These are phyloP conservation scores for Alternaria novae-zelandiae DNA, from an alignment of 2,329 filamentous ascomycete species.

Conservation along the genomic window DNA sequence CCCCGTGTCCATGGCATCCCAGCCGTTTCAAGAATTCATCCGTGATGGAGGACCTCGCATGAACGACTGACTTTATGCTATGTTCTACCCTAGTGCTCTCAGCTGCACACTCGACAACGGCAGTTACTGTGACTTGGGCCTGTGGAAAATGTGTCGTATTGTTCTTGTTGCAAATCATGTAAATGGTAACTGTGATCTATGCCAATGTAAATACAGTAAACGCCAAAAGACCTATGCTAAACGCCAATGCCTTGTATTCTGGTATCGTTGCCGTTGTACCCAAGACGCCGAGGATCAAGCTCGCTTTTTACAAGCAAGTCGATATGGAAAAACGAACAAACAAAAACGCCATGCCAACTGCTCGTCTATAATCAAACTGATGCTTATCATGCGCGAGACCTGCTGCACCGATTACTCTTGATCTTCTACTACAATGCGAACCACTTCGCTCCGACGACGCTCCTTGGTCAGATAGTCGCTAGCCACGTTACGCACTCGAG, in stretches of 20 bases:
- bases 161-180: slow-evolving; percentile 1
- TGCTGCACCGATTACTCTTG: slow-evolving; percentile 4
- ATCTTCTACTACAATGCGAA: slow-evolving; percentile 37
- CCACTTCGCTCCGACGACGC: slow-evolving; percentile 22
- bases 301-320: not conserved
- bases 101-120: not conserved
- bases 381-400: not conserved
- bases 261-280: slow-evolving; percentile 2
- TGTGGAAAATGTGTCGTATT: not conserved
- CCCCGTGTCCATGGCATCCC: not conserved
- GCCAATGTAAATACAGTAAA: not conserved
- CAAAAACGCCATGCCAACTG: not conserved
- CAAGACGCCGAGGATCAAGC: slow-evolving; percentile 4
- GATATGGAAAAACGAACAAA: not conserved
- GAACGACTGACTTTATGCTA: slow-evolving; percentile 8
- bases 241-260: not conserved
- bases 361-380: not conserved
- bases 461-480: slow-evolving; percentile 29
- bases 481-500: slow-evolving; percentile 32
- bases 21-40: slow-evolving; percentile 3
- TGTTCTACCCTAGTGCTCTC: not conserved
- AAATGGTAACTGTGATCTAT: not conserved
- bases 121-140: not conserved
- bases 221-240: slow-evolving; percentile 1
- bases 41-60: slow-evolving; percentile 4